These are phyloP conservation scores for Geotrichum reessii DNA, from an alignment of 1,139 yeast genomes.

Conservation along the genomic window DNA sequence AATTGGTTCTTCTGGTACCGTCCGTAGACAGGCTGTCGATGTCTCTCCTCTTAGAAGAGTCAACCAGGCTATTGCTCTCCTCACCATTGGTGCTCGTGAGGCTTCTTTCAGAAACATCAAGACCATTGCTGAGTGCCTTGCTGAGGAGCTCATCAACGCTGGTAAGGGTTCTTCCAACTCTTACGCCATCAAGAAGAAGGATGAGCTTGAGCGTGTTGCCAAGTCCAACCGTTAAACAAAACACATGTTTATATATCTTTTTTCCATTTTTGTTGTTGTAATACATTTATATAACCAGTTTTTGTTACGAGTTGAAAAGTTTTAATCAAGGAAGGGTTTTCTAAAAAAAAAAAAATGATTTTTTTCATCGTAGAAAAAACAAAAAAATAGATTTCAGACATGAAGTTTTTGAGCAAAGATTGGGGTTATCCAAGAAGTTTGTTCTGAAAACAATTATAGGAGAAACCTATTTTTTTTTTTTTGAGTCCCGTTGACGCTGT, in stretches of 20 bases:
- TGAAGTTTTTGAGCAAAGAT: no score
- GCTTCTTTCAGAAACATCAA: slow-evolving; percentile 99
- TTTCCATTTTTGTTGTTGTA: neutral
- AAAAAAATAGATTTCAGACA: neutral
- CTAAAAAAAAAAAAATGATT: neutral
- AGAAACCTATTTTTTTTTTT: no score
- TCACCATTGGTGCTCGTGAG: slow-evolving; percentile 99
- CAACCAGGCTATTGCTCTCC: slow-evolving; percentile 96
- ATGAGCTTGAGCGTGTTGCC: slow-evolving; percentile 99
- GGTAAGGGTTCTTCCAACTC: slow-evolving; percentile 99
- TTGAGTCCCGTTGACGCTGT: no score
- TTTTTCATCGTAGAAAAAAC: no score
- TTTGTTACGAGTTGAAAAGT: neutral
- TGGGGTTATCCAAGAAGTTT: no score
- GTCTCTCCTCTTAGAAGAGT: slow-evolving; percentile 99
- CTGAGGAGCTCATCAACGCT: slow-evolving; percentile 99
- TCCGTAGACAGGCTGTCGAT: slow-evolving; percentile 99
- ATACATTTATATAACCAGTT: neutral
- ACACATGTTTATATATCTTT: neutral
- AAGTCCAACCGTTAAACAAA: slow-evolving; percentile 96
- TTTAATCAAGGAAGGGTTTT: neutral
- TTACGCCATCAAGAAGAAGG: slow-evolving; percentile 99
- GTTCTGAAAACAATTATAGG: no score
- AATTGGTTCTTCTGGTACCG: slow-evolving; percentile 99
- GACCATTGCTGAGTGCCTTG: slow-evolving; percentile 99